Conservation (phyloP, 2,329 filamentous ascomycete species). For the Alternaria sp. region DNA sequence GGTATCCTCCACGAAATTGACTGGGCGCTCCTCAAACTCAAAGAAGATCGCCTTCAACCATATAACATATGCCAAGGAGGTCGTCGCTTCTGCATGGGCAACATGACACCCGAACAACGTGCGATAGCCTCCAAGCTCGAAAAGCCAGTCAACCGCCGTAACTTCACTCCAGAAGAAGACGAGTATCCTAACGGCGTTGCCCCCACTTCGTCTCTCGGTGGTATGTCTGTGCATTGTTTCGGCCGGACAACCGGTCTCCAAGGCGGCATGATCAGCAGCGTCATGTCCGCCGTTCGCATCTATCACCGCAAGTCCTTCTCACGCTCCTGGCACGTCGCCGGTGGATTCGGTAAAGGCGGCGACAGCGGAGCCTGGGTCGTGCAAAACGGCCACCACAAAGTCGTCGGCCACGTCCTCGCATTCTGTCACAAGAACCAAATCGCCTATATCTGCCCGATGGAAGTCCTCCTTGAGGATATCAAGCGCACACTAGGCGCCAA, state of each 20-base stretch:
- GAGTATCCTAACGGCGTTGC: conserved; percentile 67
- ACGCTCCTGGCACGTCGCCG: conserved; percentile 71
- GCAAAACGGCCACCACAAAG: conserved; percentile 76
- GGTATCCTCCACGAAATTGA: conserved; percentile 90
- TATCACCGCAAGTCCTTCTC: conserved; percentile 84
- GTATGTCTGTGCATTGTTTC: conserved; percentile 84
- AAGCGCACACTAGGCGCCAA: conserved; percentile 76
- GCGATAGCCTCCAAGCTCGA: conserved; percentile 45
- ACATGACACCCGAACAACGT: conserved; percentile 37
- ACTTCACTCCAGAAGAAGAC: conserved; percentile 49
- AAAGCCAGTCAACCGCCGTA: conserved; percentile 45
- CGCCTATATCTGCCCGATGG: conserved; percentile 96
- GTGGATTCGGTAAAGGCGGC: conserved; percentile 76
- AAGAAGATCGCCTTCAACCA: conserved; percentile 73
- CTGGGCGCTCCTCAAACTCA: conserved; percentile 89
- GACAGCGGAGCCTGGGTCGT: conserved; percentile 96
- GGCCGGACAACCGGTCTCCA: conserved; percentile 87
- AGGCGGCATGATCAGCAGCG: conserved; percentile 77
- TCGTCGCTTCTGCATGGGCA: conserved; percentile 47
- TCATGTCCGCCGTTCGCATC: conserved; percentile 85
- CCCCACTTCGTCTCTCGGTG: conserved; percentile 70
- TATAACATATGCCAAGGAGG: conserved; percentile 74
- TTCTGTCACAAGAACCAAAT: conserved; percentile 83
- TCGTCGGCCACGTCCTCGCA: conserved; percentile 90
- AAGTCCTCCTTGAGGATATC: conserved; percentile 86